Conservation (phyloP, 345 rosid genomes). For the Capsella bursapastoris region DNA sequence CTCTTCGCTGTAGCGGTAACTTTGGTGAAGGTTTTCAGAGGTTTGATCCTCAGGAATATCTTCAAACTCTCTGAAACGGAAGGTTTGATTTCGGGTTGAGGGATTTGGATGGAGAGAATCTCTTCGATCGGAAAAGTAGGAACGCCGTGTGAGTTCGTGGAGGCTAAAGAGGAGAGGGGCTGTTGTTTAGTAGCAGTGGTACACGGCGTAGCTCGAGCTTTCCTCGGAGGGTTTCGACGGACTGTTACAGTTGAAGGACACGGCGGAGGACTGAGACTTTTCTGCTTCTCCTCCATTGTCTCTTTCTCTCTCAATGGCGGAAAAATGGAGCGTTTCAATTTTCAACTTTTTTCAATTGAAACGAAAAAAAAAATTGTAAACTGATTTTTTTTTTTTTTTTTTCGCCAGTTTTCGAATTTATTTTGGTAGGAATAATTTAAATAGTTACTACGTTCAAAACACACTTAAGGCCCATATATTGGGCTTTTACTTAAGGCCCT, state of each 20-base stretch:
- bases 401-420: not conserved
- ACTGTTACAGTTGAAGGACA: constrained; percentile 62
- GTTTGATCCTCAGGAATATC: constrained; percentile 72
- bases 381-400: not conserved
- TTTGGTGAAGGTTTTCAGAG: constrained; percentile 39
- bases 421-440: not conserved
- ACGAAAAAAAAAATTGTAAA: not conserved
- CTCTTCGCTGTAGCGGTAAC: constrained; percentile 17
- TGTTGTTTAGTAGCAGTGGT: constrained; percentile 31
- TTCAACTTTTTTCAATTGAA: constrained; percentile 26
- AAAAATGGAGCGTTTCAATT: constrained; percentile 15
- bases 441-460: not conserved
- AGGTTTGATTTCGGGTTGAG: constrained; percentile 26
- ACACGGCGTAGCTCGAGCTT: constrained; percentile 68
- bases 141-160: constrained; percentile 44
- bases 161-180: constrained; percentile 24
- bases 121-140: constrained; percentile 72
- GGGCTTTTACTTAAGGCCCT: constrained; percentile 16
- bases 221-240: constrained; percentile 80
- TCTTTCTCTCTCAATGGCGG: constrained; percentile 37
- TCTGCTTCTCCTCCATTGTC: constrained; percentile 41
- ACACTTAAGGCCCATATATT: not conserved
- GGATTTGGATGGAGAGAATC: constrained; percentile 49
- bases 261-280: constrained; percentile 44
- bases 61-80: constrained; percentile 55